These are phyloP conservation scores for Kwoniella sp. DNA, from an alignment of 768 basidiomycete species.

Conservation along the genomic window DNA sequence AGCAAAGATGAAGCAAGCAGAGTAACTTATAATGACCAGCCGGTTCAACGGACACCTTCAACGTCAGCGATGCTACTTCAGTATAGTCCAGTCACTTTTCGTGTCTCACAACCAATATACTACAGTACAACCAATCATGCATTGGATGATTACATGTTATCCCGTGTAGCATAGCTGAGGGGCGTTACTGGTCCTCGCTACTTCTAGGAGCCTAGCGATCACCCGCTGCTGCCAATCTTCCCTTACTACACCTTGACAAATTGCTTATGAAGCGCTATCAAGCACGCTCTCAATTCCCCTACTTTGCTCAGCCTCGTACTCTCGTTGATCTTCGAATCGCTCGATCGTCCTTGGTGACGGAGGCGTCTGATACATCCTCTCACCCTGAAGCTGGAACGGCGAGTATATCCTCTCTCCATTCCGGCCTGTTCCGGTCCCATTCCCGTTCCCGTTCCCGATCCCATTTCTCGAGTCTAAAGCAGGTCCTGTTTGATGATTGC, in stretches of 20 bases:
- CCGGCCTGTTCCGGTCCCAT: not conserved
- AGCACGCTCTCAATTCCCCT: not conserved
- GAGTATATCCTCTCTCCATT: conserved; percentile 18
- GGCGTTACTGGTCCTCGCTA: too few relatives aligned
- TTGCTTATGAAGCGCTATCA: not conserved
- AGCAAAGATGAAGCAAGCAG: too few relatives aligned
- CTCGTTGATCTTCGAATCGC: conserved; percentile 11
- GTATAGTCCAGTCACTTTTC: too few relatives aligned
- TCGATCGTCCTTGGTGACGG: conserved; percentile 35
- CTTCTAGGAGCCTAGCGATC: too few relatives aligned
- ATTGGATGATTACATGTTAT: not conserved
- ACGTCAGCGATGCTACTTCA: too few relatives aligned
- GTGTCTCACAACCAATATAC: not conserved
- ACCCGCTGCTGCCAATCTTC: too few relatives aligned
- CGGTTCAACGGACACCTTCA: too few relatives aligned
- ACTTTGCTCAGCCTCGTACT: not conserved
- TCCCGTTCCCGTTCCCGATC: not conserved
- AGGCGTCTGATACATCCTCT: conserved; percentile 35
- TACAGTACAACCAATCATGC: not conserved
- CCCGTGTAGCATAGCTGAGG: too few relatives aligned
- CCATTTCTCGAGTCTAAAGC: not conserved
- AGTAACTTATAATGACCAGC: too few relatives aligned
- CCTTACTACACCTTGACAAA: too few relatives aligned
- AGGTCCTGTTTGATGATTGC: too few relatives aligned
- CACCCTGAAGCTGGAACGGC: conserved; percentile 33